A percentile compares a stretch with the other conserved stretches of the same genome.
Conservation (phyloP, 116 monocot species). For the Dioscorea cayenensis region DNA sequence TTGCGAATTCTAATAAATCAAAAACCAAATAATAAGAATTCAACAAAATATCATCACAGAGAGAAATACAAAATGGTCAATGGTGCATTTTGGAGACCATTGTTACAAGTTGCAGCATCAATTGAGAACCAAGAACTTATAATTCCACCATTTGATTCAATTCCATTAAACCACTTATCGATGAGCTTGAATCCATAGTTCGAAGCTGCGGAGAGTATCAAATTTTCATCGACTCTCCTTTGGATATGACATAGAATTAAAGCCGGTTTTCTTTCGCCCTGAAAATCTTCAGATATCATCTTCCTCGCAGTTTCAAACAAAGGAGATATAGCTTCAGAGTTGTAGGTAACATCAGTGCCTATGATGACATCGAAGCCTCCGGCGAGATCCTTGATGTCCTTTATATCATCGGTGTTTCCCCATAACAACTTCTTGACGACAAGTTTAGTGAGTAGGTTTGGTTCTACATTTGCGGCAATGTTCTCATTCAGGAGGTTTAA, state of each 20-base stretch:
- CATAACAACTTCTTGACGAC: constrained; percentile 49
- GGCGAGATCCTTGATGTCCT: constrained; percentile 31
- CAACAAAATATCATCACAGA: no score
- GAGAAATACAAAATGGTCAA: constrained; percentile 64
- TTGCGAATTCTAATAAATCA: no score
- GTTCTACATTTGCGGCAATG: constrained; percentile 41
- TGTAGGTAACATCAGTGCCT: constrained; percentile 91
- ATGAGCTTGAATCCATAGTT: constrained; percentile 54
- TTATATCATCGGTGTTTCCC: constrained; percentile 58
- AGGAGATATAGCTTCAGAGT: constrained; percentile 55
- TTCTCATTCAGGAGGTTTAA: constrained; percentile 67
- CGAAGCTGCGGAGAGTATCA: constrained; percentile 47
- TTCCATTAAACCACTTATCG: constrained; percentile 63
- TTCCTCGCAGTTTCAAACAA: constrained; percentile 77
- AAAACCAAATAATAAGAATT: no score
- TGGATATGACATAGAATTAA: constrained; percentile 82
- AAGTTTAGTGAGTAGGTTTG: constrained; percentile 31
- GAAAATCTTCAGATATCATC: constrained; percentile 24
- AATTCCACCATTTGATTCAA: constrained; percentile 36
- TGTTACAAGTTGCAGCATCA: constrained; percentile 9
- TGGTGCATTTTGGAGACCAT: constrained; percentile 25
- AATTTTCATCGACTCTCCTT: constrained; percentile 69
- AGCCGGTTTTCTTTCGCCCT: constrained; percentile 19
- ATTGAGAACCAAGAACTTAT: constrained; percentile 66
- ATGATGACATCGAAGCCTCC: constrained; percentile 73